Evolutionary conservation across 2,329 filamentous ascomycete genomes (phyloP), one percentile per base, ranked within the genome.

Genomic region (Scytalidium sp.): DNA sequence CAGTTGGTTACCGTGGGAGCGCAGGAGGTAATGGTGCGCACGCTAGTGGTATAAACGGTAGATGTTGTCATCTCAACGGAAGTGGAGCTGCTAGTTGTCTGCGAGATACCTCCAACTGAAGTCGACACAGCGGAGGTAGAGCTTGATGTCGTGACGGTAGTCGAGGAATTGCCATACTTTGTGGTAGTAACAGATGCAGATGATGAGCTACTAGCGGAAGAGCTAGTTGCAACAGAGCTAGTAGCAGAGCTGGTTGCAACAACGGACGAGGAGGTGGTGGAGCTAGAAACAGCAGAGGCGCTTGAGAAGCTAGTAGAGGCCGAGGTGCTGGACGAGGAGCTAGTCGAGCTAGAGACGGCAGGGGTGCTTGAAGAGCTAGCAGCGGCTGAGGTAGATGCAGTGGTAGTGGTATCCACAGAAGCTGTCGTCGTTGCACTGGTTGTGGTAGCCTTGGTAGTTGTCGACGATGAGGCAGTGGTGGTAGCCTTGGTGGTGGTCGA

Each of bases 1-100:
- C 80, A 84, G 68, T 80, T 67, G 39, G 72, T 70, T 23, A 76
- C 65, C 50, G 69, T 67, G 32, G 72, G 58, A 4, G 64, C 72
- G 57, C 76, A 79, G 55, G 70, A 74, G 47, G 73, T 80, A 63
- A 81, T 68, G 47, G 78, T 81, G 56, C 70, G 67, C 52, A 73
- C 62, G 2, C 67, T 62, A 40, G 78, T 81, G 50, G 71, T 73
- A 69, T 70, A 76, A 60, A 80, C 65, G 45, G 77, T 79, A 2
- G 74, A 74, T 53, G 55, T 57, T 27, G 50, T 55, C 23, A 47
- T 19, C 3, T 44, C 19, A 5, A 32, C 32, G n/a, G 44, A 46
- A 19, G 13, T 40, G 23, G 20, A 23, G 21, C 41, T 43, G n/a
- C 23, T 13, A 29, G 44, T 19, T 40, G 29, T 23, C 29, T 45